Evolutionary conservation across 495 filamentous ascomycete genomes (phyloP).

Genomic region (Penicillium flavigenum): DNA sequence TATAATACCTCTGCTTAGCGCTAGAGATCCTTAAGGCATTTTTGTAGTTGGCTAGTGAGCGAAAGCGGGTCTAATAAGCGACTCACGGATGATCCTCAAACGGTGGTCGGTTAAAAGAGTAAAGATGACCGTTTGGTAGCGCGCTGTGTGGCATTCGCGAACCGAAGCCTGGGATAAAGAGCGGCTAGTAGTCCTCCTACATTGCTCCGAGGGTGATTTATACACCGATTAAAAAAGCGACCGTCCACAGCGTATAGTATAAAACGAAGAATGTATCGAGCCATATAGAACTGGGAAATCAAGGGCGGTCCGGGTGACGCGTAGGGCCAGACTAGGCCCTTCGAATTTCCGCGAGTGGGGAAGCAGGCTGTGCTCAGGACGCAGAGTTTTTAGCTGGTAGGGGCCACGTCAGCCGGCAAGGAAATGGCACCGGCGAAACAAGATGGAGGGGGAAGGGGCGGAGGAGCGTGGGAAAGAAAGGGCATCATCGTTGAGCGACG

Average conservation of each 20-base stretch:
- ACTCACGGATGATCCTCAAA: neutral
- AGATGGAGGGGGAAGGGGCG: neutral
- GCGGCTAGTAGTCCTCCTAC: constrained; percentile 2
- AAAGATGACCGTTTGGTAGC: neutral
- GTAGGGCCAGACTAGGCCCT: too few species aligned
- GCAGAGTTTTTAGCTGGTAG: constrained; percentile 2
- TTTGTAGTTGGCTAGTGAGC: constrained; percentile 10
- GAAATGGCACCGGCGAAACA: too few species aligned
- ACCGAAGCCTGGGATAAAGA: neutral
- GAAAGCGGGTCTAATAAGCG: constrained; percentile 9
- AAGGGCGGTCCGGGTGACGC: constrained; percentile 4
- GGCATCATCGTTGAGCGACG: constrained; percentile 8
- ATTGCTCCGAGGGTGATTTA: constrained; percentile 8
- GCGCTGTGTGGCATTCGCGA: neutral
- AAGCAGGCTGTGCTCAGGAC: constrained; percentile 6
- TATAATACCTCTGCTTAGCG: constrained; percentile 6
- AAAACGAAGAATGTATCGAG: neutral
- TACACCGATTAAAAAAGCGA: neutral
- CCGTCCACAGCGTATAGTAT: neutral
- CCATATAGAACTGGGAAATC: neutral
- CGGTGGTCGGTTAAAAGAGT: neutral
- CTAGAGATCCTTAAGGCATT: constrained; percentile 11
- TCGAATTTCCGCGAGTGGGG: constrained; percentile 9
- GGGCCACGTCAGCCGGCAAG: constrained; percentile 1
- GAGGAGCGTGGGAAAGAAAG: constrained; percentile 8